Evolutionary conservation across 106 monocot genomes (phyloP).

Genomic region (Xerophyta viscosa): DNA sequence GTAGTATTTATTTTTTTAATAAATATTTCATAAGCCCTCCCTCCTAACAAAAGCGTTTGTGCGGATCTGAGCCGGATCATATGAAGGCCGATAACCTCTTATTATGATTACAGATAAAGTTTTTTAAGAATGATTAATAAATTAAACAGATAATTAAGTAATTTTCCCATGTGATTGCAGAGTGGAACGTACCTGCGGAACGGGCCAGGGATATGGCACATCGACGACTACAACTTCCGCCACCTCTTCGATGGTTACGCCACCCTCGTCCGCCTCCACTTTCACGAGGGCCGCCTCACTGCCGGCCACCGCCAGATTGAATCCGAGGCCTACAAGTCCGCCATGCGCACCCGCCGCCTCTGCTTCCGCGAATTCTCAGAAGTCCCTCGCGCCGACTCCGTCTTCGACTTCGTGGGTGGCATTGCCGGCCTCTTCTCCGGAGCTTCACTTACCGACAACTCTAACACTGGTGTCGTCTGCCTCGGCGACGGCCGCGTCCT

Average conservation of each 20-base stretch:
- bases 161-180: no score
- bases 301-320: slow-evolving; percentile 80
- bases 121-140: no score
- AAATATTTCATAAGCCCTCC: no score
- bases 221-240: slow-evolving; percentile 71
- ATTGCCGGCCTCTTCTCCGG: slow-evolving; percentile 79
- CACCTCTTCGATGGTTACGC: slow-evolving; percentile 99
- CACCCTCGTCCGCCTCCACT: slow-evolving; percentile 69
- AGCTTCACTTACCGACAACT: slow-evolving; percentile 87
- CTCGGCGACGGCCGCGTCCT: slow-evolving; percentile 92
- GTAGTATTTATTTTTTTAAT: no score
- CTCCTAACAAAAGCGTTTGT: no score
- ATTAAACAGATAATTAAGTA: no score
- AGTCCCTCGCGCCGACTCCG: slow-evolving; percentile 34
- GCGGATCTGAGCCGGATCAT: no score
- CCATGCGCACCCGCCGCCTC: slow-evolving; percentile 40
- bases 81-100: no score
- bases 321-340: slow-evolving; percentile 85
- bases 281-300: slow-evolving; percentile 38
- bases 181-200: slow-evolving; percentile 86
- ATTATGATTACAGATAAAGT: no score
- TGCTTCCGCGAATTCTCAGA: slow-evolving; percentile 98
- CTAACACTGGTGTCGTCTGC: slow-evolving; percentile 82
- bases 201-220: slow-evolving; percentile 88
- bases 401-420: slow-evolving; percentile 59